A percentile compares a stretch with the other conserved stretches of the same genome.
These are phyloP conservation scores for Aspergillus sclerotioniger DNA, from an alignment of 495 filamentous ascomycete species.

Conservation along the genomic window DNA sequence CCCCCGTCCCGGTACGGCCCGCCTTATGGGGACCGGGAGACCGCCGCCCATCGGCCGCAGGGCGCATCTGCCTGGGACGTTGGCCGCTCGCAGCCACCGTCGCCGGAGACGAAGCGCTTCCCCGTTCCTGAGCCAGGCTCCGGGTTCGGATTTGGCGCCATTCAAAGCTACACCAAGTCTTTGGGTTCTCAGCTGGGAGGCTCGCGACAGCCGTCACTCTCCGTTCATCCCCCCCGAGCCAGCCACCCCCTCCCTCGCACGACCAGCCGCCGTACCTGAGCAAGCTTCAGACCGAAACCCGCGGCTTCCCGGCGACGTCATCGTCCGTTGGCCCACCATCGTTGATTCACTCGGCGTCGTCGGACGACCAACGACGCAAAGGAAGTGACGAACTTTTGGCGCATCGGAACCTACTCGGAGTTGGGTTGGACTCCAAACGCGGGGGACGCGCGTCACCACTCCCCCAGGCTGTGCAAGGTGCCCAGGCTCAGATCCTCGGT, in stretches of 20 bases:
- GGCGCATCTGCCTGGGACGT: conserved; percentile 37
- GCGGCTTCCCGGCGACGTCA: conserved; percentile 27
- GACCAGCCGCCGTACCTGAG: conserved; percentile 35
- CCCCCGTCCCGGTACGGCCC: conserved; percentile 28
- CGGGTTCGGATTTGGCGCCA: conserved; percentile 45
- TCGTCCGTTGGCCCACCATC: conserved; percentile 26
- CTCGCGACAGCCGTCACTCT: conserved; percentile 29
- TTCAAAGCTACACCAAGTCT: conserved; percentile 49
- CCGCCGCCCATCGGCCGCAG: conserved; percentile 27
- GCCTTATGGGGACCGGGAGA: conserved; percentile 37
- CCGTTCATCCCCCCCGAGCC: conserved; percentile 35
- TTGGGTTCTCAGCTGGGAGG: conserved; percentile 43
- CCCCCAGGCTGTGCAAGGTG: conserved; percentile 89
- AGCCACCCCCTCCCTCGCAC: conserved; percentile 35
- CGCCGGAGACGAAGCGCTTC: conserved; percentile 42
- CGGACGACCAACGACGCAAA: conserved; percentile 45
- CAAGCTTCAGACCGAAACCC: conserved; percentile 34
- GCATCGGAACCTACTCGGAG: conserved; percentile 44
- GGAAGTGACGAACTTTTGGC: conserved; percentile 58
- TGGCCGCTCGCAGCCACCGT: conserved; percentile 39
- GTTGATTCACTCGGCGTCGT: conserved; percentile 25
- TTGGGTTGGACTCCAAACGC: conserved; percentile 45
- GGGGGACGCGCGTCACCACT: conserved; percentile 68
- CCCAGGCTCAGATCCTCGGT: conserved; percentile 72
- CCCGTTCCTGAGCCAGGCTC: conserved; percentile 31